Conservation (phyloP, 441 rosid species). For the Pelargonium australe region DNA sequence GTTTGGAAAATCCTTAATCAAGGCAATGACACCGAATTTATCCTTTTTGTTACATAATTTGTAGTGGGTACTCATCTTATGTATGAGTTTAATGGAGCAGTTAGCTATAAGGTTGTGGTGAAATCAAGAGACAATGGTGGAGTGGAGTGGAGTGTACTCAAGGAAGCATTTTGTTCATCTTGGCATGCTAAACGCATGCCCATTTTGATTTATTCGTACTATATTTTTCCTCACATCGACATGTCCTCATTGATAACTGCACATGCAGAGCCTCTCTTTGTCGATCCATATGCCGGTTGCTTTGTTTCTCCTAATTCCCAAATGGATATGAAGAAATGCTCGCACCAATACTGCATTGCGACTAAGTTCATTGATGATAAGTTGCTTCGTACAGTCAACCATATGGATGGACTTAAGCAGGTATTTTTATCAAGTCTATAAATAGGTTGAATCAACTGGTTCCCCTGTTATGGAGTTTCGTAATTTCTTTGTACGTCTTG, state of each 20-base stretch:
- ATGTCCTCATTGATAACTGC: slow-evolving; percentile 4
- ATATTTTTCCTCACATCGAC: no score
- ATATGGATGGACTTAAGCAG: slow-evolving; percentile 78
- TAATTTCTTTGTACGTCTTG: slow-evolving; percentile 22
- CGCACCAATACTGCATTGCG: slow-evolving; percentile 63
- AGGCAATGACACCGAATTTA: no score
- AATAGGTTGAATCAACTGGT: neutral
- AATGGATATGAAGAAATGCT: slow-evolving; percentile 37
- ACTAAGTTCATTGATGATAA: slow-evolving; percentile 83
- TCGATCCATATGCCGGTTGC: slow-evolving; percentile 88
- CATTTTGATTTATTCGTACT: no score
- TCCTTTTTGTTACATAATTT: no score
- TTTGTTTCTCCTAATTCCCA: slow-evolving; percentile 43
- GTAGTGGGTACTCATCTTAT: no score
- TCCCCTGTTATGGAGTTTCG: slow-evolving; percentile 8
- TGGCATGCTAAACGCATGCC: no score
- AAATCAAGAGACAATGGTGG: no score
- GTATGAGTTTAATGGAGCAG: no score
- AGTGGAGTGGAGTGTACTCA: no score
- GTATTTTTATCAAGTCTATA: slow-evolving; percentile 25
- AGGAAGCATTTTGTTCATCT: no score
- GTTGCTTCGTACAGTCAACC: slow-evolving; percentile 46
- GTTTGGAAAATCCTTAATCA: no score
- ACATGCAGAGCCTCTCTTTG: slow-evolving; percentile 70
- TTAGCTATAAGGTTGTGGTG: no score